Evolutionary conservation across 2,329 filamentous ascomycete species (phyloP).

Genomic region (Aspergillus sp.): DNA sequence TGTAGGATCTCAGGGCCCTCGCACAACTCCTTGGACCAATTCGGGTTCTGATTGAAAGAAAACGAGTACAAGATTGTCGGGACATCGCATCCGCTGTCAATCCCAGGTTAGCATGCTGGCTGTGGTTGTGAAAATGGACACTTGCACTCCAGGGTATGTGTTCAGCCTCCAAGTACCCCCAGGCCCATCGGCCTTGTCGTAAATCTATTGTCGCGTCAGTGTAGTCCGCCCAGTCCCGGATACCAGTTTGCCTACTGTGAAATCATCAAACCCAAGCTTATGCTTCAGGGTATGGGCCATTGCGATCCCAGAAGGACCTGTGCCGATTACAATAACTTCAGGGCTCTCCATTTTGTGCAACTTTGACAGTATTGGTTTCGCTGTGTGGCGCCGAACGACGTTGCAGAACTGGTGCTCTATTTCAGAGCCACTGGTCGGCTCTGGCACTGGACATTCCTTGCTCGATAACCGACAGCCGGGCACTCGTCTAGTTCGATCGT

Average conservation of each 20-base stretch:
- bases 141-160: slow-evolving; percentile 32
- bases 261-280: slow-evolving; percentile 13
- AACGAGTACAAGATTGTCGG: slow-evolving; percentile 20
- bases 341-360: background rate
- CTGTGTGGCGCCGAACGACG: no score
- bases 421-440: no score
- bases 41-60: slow-evolving; percentile 19
- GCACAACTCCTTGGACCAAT: slow-evolving; percentile 21
- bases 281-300: slow-evolving; percentile 35
- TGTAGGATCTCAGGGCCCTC: slow-evolving; percentile 16
- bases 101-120: background rate
- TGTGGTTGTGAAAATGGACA: background rate
- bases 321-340: slow-evolving; percentile 33
- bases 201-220: slow-evolving; percentile 17
- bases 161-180: slow-evolving; percentile 35
- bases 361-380: no score
- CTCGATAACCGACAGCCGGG: no score
- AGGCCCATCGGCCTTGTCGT: slow-evolving; percentile 31
- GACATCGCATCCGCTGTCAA: slow-evolving; percentile 16
- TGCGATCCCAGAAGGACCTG: slow-evolving; percentile 34
- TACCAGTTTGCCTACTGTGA: background rate
- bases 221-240: no score
- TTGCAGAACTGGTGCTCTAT: no score
- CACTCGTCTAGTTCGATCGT: no score
- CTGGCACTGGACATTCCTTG: no score